These are phyloP conservation scores for Liriodendron chinense DNA, from an alignment of 164 flowering plant genomes.

Conservation along the genomic window DNA sequence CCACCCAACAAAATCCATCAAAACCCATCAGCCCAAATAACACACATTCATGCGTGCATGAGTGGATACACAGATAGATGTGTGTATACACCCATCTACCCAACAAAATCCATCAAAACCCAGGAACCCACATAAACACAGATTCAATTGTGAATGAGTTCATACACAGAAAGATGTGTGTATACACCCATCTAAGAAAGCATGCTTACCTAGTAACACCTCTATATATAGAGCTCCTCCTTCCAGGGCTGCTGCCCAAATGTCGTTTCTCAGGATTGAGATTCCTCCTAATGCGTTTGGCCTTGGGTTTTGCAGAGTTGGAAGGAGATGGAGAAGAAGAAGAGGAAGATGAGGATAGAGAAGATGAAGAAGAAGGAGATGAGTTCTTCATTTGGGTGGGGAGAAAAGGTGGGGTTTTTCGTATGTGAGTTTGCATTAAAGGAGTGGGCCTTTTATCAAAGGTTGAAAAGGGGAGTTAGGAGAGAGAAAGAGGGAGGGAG, in stretches of 20 bases:
- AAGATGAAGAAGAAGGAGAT: conserved; percentile 24
- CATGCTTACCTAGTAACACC: conserved; percentile 30
- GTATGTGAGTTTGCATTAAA: background rate
- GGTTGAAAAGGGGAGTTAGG: background rate
- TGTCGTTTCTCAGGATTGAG: conserved; percentile 12
- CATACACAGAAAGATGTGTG: no score
- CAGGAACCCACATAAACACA: background rate
- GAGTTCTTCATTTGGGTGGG: background rate
- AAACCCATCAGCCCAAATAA: background rate
- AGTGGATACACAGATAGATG: no score
- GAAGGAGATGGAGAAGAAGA: conserved; percentile 11
- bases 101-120: no score
- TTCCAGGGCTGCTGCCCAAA: conserved; percentile 7
- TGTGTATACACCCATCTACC: no score
- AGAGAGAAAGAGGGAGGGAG: background rate
- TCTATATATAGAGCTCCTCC: conserved; percentile 83
- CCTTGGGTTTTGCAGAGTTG: background rate
- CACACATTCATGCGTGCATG: background rate
- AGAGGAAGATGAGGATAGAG: conserved; percentile 32
- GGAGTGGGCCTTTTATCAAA: background rate
- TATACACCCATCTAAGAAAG: no score
- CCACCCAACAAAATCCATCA: background rate
- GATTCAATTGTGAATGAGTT: background rate
- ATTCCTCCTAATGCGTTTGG: background rate
- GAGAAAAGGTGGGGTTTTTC: background rate